Evolutionary conservation across 331 rosid genomes (phyloP).

Genomic region (Cydonia oblonga): DNA sequence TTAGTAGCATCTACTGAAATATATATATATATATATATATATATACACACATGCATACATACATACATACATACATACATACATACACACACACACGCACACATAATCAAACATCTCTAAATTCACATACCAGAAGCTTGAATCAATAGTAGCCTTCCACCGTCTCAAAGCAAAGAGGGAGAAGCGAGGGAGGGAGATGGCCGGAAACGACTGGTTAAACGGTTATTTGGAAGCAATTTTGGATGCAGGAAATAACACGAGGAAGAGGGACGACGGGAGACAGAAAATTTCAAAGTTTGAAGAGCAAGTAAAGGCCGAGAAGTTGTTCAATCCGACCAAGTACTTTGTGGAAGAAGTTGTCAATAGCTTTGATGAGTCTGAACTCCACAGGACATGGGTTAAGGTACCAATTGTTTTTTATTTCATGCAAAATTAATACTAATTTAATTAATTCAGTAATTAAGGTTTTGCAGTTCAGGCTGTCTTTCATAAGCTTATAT

Average conservation of each 20-base stretch:
- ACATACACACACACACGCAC: too few species aligned
- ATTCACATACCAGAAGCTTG: not conserved
- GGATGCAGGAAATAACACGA: conserved; percentile 45
- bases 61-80: too few species aligned
- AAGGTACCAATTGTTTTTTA: conserved; percentile 15
- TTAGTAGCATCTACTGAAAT: too few species aligned
- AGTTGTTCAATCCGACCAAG: conserved; percentile 37
- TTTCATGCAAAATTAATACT: not conserved
- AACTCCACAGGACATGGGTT: conserved; percentile 49
- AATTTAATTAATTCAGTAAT: not conserved
- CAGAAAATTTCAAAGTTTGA: conserved; percentile 27
- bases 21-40: too few species aligned
- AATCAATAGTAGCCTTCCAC: not conserved
- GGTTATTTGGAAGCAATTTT: conserved; percentile 72
- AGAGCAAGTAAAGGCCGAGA: conserved; percentile 26
- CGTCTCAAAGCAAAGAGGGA: not conserved
- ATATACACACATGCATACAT: too few species aligned
- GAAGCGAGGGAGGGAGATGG: conserved; percentile 22
- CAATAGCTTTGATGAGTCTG: conserved; percentile 45
- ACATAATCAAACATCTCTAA: not conserved
- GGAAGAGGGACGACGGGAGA: conserved; percentile 28
- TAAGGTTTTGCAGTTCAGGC: not conserved
- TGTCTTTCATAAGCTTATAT: not conserved
- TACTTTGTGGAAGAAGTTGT: conserved; percentile 48
- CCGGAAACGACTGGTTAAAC: conserved; percentile 63